Percentiles rank a stretch among this genome's conserved stretches.
phyloP scores from a whole-genome alignment of 2,329 filamentous ascomycete species.

The Fusarium dlaminii region DNA sequence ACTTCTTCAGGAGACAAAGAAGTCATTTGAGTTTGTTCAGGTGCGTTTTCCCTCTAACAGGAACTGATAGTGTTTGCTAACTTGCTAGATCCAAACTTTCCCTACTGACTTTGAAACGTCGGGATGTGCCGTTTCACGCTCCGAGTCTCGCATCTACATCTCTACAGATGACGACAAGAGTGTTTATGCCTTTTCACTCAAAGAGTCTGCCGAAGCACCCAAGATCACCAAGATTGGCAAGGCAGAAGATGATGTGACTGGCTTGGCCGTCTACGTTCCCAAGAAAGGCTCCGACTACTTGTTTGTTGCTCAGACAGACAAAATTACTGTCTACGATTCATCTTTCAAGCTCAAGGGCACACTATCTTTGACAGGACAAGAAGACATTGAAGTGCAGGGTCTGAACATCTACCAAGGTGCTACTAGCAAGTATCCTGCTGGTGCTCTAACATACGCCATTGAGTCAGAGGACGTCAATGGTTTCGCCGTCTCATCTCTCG shows the following conservation, averaged over 20 bases:
- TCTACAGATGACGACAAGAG: conserved; percentile 50
- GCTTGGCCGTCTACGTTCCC: conserved; percentile 53
- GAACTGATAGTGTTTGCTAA: neutral
- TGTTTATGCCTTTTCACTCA: conserved; percentile 52
- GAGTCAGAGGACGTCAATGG: conserved; percentile 52
- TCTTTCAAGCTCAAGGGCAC: conserved; percentile 50
- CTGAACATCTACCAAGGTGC: conserved; percentile 53
- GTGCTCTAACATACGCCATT: conserved; percentile 53
- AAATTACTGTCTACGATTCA: conserved; percentile 52
- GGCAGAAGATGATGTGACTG: conserved; percentile 51
- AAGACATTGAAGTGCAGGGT: conserved; percentile 55
- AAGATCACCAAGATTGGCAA: conserved; percentile 50
- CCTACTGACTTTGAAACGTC: conserved; percentile 53
- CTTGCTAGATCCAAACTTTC: conserved; percentile 53
- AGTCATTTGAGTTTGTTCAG: conserved; percentile 50
- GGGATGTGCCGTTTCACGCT: conserved; percentile 53
- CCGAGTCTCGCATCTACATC: conserved; percentile 51
- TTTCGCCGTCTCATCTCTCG: conserved; percentile 53
- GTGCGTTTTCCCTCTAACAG: conserved; percentile 9
- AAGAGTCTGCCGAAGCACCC: conserved; percentile 51
- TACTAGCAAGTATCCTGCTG: conserved; percentile 48
- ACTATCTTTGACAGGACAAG: conserved; percentile 48
- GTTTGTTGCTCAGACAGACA: conserved; percentile 51
- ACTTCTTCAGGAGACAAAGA: conserved; percentile 46
- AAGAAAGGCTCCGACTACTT: conserved; percentile 52